Percentiles rank a stretch among this genome's conserved stretches.
Evolutionary conservation across 352 stramenopile genomes (phyloP).

Genomic region (Pythium plurisporium): DNA sequence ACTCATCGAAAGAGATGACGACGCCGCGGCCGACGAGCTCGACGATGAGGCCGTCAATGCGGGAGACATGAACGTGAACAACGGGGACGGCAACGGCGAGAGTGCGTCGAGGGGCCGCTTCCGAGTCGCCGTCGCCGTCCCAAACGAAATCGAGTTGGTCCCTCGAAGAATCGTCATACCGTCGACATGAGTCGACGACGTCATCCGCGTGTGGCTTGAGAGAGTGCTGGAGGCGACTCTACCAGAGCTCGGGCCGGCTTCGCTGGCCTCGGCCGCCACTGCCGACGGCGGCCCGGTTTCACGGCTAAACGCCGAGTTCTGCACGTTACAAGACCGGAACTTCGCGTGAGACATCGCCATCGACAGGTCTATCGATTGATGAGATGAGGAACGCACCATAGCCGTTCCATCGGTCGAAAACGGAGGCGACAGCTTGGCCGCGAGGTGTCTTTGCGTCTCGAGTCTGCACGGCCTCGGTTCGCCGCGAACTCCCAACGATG

Average conservation of each 20-base stretch:
- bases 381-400: constrained; percentile 16
- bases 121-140: constrained; percentile 2
- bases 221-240: constrained; percentile 7
- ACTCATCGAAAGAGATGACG: background rate
- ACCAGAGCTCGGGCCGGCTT: background rate
- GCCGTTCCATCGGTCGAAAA: constrained; percentile 24
- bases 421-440: constrained; percentile 23
- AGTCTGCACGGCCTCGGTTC: background rate
- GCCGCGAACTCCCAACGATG: constrained; percentile 10
- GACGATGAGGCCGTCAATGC: background rate
- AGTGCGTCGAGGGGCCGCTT: constrained; percentile 20
- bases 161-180: background rate
- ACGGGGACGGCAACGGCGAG: constrained; percentile 20
- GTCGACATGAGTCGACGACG: background rate
- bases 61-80: constrained; percentile 19
- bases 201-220: no score
- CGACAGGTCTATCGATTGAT: background rate
- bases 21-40: background rate
- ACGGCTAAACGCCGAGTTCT: constrained; percentile 19
- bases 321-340: background rate
- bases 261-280: background rate
- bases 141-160: constrained; percentile 10
- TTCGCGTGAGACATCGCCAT: constrained; percentile 3
- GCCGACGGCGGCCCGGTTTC: constrained; percentile 2
- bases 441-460: background rate